Evolutionary conservation across 2,329 filamentous ascomycete genomes (phyloP), one percentile per base, ranked within the genome.

Genomic region (Clarireedia monteithiana): DNA sequence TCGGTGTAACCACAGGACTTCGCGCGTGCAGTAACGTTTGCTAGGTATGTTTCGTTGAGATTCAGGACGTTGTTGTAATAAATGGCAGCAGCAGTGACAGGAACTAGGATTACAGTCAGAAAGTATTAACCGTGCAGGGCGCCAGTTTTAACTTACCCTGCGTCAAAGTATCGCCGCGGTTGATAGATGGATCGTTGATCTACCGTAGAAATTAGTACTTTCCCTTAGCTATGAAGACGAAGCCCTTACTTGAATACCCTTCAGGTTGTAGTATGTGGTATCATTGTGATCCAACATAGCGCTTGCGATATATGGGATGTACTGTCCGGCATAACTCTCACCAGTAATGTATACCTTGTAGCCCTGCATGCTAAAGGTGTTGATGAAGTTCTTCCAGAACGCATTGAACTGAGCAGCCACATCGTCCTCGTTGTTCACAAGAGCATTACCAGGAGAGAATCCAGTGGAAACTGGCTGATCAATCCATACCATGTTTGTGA

Each of bases 321-420:
- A 69, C 74, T 66, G 72, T 61, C 81, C 81, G 5, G 78, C 82
- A 65, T 80, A 84, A n/a, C 73, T 77, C 68, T 86, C 83, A 7
- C 83, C 83, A 10, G 81, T 76, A 59, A 87, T 76, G 65, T 82
- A 86, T n/a, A 85, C 73, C 63, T 84, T 82, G 58, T 74, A 77
- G 20, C 75, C 73, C 39, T 80, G 72, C 55, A 83, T 72, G 23
- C 67, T 72, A 57, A 85, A 85, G 0, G 77, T 80, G 38, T 82
- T 72, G 27, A 83, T 68, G 59, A 84, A 84, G 67, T 84, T 84
- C 71, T 83, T 81, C 72, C 77, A 83, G 69, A 84, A 85, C 46
- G 78, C 80, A 10, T 81, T 73, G 64, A 84, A 84, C 57, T 84
- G 74, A 17, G 70, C 69, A 0, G 80, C 78, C 27, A 78, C 73